Base-by-base conservation (phyloP, 2,329 filamentous ascomycete species). In the Pseudogymnoascus sp. region DNA sequence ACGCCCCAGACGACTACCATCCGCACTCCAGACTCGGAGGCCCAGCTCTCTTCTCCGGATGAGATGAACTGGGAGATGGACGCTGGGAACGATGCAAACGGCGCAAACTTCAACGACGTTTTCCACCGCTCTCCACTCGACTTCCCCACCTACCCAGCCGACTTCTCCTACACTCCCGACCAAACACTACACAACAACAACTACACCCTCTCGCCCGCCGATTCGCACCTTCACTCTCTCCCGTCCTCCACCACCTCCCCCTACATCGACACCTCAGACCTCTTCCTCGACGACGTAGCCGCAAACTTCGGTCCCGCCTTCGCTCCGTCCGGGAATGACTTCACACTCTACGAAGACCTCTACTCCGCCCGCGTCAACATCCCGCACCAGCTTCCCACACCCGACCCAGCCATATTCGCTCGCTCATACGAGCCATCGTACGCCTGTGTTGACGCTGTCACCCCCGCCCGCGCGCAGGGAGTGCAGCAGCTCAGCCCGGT, bases 401-500 rank as follows among this genome's bases (percentile, higher is more conserved):
- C 80, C 5, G 55, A 69, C 76, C 66, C 64, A 74, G 70, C 63
- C 30, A 78, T 81, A 58, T 64, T 41, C 49, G 60, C 4, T 58
- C 66, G 35, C 58, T 62, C 74, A 62, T 4, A 67, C 70, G 4
- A 68, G 73, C 5, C 28, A 7, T 22, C 35, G 22, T 55, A 25
- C 38, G 35, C n/a, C 6, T 35, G 45, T 11, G 30, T 49, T 19
- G 55, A 61, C 25, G 7, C 58, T 7, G 35, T 60, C 41, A 16
- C 62, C 58, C 14, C 55, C 4, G 22, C 55, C 9, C 30, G 36
- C 55, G 30, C 30, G 9, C 66, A 70, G 38, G 68, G 75, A 5
- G 71, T 74, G 36, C 75, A 79, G 25, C 86, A 90, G 64, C 82
- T 91, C 65, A 91, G 88, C 3, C 87, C 88, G 7, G 79, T 80